Base-by-base conservation (phyloP, 2,329 filamentous ascomycete genomes). In the Ceratocystis ficicola region DNA sequence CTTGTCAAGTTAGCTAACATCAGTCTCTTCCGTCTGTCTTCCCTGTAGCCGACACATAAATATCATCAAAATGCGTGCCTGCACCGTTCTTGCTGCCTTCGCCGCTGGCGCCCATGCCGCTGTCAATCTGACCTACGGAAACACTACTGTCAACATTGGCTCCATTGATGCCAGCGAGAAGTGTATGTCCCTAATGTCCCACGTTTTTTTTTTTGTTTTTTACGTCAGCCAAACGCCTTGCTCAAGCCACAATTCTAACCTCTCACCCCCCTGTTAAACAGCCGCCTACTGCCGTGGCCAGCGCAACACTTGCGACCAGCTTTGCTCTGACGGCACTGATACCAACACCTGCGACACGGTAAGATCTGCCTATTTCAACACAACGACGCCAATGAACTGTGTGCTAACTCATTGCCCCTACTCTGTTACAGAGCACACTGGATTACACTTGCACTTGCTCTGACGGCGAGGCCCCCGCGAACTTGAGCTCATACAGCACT, bases 241-340 rank as follows among this genome's bases (percentile, higher is more conserved):
- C 25, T 57, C 44, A 15, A 6, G 36, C 55, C n/a, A 10, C 7
- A 28, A 30, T 36, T 25, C 65, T 70, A 63, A 69, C 57, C 22
- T 62, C 25, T 41, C 36, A 67, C 50, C 52, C 28, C 55, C 32
- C 10, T 46, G 12, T 12, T 41, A 50, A 63, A 67, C 68, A 82
- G 81, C 78, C 60, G 66, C 70, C 20, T 84, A 81, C 81, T 84
- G 82, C 73, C 72, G 71, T 64, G 80, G 76, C 52, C 75, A 84
- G 75, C 73, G 72, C 67, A 78, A 81, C 72, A 79, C 77, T 48
- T 84, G 82, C 75, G 68, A 68, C 60, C 73, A 73, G 28, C 77
- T 84, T 50, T 84, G 82, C 74, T 72, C 72, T 64, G 67, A 70
- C 65, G 69, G 71, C 64, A 72, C 75, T 22, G 69, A 72, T 5